These are phyloP conservation scores for Herpetospermum pedunculosum DNA, from an alignment of 306 rosid species.

Conservation along the genomic window DNA sequence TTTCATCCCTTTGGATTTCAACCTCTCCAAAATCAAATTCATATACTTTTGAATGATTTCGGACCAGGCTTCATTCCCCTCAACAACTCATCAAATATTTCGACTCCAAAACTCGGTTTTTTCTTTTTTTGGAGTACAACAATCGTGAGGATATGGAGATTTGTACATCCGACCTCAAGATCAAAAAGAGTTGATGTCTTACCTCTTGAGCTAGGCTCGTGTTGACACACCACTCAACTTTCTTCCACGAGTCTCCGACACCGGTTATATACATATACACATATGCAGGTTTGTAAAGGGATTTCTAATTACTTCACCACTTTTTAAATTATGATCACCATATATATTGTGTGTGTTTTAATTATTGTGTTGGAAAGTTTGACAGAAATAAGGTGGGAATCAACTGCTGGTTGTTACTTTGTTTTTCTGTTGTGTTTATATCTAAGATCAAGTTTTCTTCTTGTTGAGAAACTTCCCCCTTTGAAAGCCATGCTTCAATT, in stretches of 20 bases:
- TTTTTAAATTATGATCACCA: background rate
- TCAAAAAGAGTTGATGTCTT: too few species aligned
- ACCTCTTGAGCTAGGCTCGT: too few species aligned
- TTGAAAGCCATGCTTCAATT: background rate
- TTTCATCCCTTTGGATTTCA: background rate
- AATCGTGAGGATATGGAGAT: too few species aligned
- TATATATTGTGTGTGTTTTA: background rate
- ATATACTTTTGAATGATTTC: background rate
- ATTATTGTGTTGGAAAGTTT: background rate
- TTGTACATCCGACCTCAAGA: too few species aligned
- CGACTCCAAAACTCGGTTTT: background rate
- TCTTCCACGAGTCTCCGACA: too few species aligned
- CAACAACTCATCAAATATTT: background rate
- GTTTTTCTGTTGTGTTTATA: background rate
- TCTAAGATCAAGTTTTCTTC: background rate
- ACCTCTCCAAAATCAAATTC: background rate
- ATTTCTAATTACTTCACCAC: background rate
- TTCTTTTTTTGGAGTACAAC: too few species aligned
- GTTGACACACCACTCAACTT: too few species aligned
- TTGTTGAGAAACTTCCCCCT: background rate
- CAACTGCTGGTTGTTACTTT: background rate
- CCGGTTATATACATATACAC: too few species aligned
- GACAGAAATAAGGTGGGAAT: background rate
- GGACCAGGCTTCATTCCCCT: constrained; percentile 24
- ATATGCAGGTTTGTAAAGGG: background rate